These are phyloP conservation scores for Solanum tacnaense DNA, from an alignment of 257 asterid species.

Conservation along the genomic window DNA sequence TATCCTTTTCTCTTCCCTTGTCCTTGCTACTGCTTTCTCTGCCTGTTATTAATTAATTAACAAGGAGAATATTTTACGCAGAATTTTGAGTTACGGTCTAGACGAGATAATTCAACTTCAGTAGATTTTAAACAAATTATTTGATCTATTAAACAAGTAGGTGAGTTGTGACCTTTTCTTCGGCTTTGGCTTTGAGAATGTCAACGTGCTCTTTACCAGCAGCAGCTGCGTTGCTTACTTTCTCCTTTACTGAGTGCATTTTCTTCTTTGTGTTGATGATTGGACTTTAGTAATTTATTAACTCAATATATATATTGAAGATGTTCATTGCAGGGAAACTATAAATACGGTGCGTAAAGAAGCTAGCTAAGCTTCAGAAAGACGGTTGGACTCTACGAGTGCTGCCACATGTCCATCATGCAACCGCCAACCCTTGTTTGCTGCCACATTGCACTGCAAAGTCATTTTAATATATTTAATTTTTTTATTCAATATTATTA, in stretches of 20 bases:
- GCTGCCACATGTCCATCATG: not conserved
- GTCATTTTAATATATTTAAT: not conserved
- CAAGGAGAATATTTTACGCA: too few species aligned
- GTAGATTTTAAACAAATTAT: too few species aligned
- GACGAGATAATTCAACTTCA: too few species aligned
- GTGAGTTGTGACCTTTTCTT: slow-evolving; percentile 36
- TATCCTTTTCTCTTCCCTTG: slow-evolving; percentile 39
- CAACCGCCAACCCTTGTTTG: not conserved
- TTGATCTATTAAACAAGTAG: too few species aligned
- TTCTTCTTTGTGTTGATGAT: not conserved
- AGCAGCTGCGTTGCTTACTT: slow-evolving; percentile 53
- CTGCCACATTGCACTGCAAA: not conserved
- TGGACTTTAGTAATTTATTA: not conserved
- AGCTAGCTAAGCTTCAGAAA: not conserved
- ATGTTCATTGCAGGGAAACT: not conserved
- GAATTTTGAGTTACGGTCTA: too few species aligned
- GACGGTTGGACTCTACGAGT: not conserved
- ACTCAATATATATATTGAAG: too few species aligned
- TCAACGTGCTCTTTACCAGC: slow-evolving; percentile 60
- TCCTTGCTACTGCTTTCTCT: slow-evolving; percentile 38
- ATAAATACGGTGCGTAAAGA: not conserved
- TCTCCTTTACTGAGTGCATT: slow-evolving; percentile 53
- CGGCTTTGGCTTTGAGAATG: slow-evolving; percentile 46
- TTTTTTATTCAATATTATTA: not conserved
- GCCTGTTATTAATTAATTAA: slow-evolving; percentile 20